A percentile compares a stretch with the other conserved stretches of the same genome.
phyloP scores from a whole-genome alignment of 352 stramenopile species.

The Phytophthora multivora region DNA sequence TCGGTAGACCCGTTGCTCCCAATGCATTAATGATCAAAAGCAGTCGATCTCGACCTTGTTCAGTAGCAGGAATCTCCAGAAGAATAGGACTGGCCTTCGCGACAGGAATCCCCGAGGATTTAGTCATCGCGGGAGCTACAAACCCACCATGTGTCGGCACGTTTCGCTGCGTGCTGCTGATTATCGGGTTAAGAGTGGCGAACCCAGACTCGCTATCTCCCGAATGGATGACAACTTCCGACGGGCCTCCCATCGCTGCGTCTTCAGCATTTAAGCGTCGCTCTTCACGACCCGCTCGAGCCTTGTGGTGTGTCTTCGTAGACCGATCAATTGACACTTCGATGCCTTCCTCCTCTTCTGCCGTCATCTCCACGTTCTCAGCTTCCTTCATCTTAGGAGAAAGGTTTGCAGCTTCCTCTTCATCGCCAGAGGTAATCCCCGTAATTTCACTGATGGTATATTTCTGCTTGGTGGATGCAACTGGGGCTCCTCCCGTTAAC shows the following conservation, averaged over 20 bases:
- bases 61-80: constrained; percentile 49
- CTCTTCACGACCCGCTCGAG: constrained; percentile 2
- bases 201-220: constrained; percentile 71
- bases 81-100: constrained; percentile 35
- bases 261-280: constrained; percentile 30
- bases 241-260: constrained; percentile 30
- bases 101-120: constrained; percentile 25
- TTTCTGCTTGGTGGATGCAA: constrained; percentile 23
- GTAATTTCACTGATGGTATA: constrained; percentile 27
- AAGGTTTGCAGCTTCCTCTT: constrained; percentile 5
- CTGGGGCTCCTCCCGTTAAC: constrained; percentile 16
- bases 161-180: constrained; percentile 32
- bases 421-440: constrained; percentile 24
- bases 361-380: constrained; percentile 17
- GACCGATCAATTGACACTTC: constrained; percentile 49
- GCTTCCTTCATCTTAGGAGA: constrained; percentile 6
- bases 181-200: constrained; percentile 70
- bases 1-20: constrained; percentile 56
- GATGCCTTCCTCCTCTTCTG: constrained; percentile 59
- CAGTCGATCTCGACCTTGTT: constrained; percentile 28
- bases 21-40: constrained; percentile 66
- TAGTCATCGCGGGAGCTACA: constrained; percentile 29
- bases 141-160: constrained; percentile 20
- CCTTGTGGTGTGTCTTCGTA: not conserved
- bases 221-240: constrained; percentile 79